Evolutionary conservation across 2,329 filamentous ascomycete species (phyloP), one percentile per base, ranked within the genome.

Genomic region (Blastomyces parvus): DNA sequence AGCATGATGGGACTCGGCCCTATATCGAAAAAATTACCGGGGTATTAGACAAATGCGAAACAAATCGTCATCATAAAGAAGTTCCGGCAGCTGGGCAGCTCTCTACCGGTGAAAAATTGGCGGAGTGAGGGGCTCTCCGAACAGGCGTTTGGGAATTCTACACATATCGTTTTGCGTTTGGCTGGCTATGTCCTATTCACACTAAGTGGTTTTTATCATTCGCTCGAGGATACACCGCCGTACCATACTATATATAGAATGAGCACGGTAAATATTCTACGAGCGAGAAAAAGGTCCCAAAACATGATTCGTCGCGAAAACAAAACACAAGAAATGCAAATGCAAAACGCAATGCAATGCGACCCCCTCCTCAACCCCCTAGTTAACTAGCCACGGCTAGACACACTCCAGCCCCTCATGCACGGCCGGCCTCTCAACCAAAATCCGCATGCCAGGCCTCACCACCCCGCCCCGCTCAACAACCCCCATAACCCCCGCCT

Each of bases 401-500:
- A 68, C 66, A 59, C 66, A 68, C 25, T 63, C 61, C 63, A 68
- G 44, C 36, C 50, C 36, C 25, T 62, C 60, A 30, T 64, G 61
- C 27, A 65, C 62, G 0, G 61, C 60, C 9, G 68, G 64, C 30
- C 61, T 58, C 59, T 70, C 68, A 2, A 70, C 63, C 3, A 70
- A 60, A 55, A 70, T 67, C 30, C 58, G 64, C 67, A 70, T 69
- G 7, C 67, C 69, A 9, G 66, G 60, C 25, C 61, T 60, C 40
- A 70, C 64, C 2, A 61, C 63, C 13, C 69, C 69, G 11, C 69
- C 69, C 5, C 63, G 60, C 48, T 66, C 64, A n/a, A 70, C 69
- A 50, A 65, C 62, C 6, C 64, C 64, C 69, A 70, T 70, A 59
- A 70, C 64, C 14, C 69, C 69, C 14, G 69, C 69, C 55, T 64